Base-by-base conservation (phyloP, 345 rosid genomes). In the Jatropha curcas region DNA sequence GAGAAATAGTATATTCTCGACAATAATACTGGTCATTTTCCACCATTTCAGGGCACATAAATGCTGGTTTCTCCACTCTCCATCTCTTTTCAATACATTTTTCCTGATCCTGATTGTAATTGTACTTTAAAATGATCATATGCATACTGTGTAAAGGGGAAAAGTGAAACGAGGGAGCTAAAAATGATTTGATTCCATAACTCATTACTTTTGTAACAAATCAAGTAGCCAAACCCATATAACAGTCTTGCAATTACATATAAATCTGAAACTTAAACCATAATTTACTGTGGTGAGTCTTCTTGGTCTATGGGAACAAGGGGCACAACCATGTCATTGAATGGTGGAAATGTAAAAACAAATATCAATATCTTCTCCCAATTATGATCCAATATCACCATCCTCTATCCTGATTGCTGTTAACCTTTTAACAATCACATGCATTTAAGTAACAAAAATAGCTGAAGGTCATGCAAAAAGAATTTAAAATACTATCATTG, bases 11-110 rank as follows among this genome's bases (percentile, higher is more conserved):
- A 56, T 9, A 34, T n/a, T 43, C 70, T 50, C 16, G 17, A n/a
- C 43, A 19, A 14, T 43, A 41, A 69, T 50, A 46, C 55, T 19
- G 33, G 27, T 51, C 12, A 5, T 30, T 8, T 59, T 67, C 53
- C 11, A 7, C 72, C 67, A 67, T 34, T 45, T 30, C 33, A 68
- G 48, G 8, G 33, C 62, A 75, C 20, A n/a, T 59, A 30, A 45
- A 59, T 22, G 8, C 22, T 22, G 30, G n/a, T n/a, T n/a, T n/a
- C 55, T 9, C 19, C 45, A 56, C 16, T 60, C 35, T 2, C 63
- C 45, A 31, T n/a, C 28, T 7, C 27, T 58, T 55, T 57, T 19
- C 11, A 43, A 43, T 43, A 30, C 43, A 30, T 8, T 14, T 22
- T 68, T 34, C 3, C 34, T 5, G 16, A 34, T 22, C 59, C 46